Conservation (phyloP, 2,329 filamentous ascomycete genomes). For the Talaromyces sp. region DNA sequence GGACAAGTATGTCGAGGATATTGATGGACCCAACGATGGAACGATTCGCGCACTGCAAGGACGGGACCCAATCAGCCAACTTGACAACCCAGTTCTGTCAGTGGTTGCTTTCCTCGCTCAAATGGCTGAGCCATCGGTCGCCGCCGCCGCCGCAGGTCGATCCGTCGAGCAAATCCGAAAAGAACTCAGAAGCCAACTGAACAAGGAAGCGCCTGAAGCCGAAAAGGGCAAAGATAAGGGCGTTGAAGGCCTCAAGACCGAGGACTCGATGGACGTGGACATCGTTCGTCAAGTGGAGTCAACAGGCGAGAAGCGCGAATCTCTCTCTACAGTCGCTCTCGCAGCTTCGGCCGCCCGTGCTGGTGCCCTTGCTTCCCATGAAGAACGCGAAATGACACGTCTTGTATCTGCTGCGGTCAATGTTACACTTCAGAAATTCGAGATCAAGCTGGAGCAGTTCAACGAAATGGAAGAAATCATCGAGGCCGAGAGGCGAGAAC, state of each 20-base stretch:
- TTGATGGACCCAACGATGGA: conserved; percentile 57
- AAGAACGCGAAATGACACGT: conserved; percentile 93
- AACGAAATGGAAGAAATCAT: conserved; percentile 91
- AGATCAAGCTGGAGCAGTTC: conserved; percentile 94
- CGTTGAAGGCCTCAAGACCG: conserved; percentile 45
- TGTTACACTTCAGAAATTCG: conserved; percentile 88
- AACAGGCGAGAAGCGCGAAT: conserved; percentile 40
- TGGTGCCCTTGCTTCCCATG: conserved; percentile 84
- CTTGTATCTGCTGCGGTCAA: conserved; percentile 91
- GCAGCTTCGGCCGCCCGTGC: conserved; percentile 81
- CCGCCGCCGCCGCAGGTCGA: conserved; percentile 83
- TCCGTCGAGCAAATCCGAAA: conserved; percentile 83
- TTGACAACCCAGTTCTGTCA: conserved; percentile 94
- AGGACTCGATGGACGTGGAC: conserved; percentile 58
- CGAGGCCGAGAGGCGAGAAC: conserved; percentile 84
- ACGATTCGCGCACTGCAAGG: conserved; percentile 69
- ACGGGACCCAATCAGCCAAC: conserved; percentile 81
- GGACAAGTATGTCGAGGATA: conserved; percentile 88
- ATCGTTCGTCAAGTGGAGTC: conserved; percentile 26
- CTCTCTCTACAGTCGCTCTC: conserved; percentile 69
- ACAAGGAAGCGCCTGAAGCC: conserved; percentile 46
- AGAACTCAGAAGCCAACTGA: conserved; percentile 72
- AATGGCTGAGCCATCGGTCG: conserved; percentile 82
- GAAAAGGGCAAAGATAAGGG: conserved; percentile 50
- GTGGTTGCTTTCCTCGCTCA: conserved; percentile 92